Evolutionary conservation across 2,329 filamentous ascomycete genomes (phyloP).

Genomic region (Xylaria digitata): DNA sequence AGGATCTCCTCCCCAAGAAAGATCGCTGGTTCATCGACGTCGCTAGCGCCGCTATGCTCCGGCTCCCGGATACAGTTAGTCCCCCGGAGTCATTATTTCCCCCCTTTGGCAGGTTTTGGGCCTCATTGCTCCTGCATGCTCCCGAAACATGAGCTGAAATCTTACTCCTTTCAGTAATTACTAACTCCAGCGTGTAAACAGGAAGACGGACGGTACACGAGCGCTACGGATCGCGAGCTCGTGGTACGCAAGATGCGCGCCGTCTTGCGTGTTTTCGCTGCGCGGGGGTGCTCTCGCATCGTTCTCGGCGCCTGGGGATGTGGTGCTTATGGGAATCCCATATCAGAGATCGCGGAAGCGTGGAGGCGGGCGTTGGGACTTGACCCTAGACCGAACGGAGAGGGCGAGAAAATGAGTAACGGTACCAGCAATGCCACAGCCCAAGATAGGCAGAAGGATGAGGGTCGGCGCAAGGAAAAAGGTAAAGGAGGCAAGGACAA

Average conservation of each 20-base stretch:
- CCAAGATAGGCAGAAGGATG: not conserved
- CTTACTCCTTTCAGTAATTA: too few relatives aligned
- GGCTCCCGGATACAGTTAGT: conserved; percentile 67
- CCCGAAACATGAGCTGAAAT: too few relatives aligned
- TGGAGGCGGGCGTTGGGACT: conserved; percentile 60
- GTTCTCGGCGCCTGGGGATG: conserved; percentile 75
- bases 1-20: conserved; percentile 54
- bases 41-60: conserved; percentile 67
- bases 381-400: not conserved
- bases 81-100: too few relatives aligned
- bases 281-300: conserved; percentile 59
- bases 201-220: conserved; percentile 55
- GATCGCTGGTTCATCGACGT: conserved; percentile 70
- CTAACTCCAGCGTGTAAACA: too few relatives aligned
- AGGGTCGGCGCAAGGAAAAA: conserved; percentile 30
- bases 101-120: too few relatives aligned
- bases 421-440: not conserved
- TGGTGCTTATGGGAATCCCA: conserved; percentile 71
- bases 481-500: conserved; percentile 3
- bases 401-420: not conserved
- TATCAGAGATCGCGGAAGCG: conserved; percentile 65
- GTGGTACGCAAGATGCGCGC: conserved; percentile 66
- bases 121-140: too few relatives aligned
- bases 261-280: conserved; percentile 64
- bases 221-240: conserved; percentile 62